Conservation (phyloP, 2,329 filamentous ascomycete species). For the Apiospora hydei region DNA sequence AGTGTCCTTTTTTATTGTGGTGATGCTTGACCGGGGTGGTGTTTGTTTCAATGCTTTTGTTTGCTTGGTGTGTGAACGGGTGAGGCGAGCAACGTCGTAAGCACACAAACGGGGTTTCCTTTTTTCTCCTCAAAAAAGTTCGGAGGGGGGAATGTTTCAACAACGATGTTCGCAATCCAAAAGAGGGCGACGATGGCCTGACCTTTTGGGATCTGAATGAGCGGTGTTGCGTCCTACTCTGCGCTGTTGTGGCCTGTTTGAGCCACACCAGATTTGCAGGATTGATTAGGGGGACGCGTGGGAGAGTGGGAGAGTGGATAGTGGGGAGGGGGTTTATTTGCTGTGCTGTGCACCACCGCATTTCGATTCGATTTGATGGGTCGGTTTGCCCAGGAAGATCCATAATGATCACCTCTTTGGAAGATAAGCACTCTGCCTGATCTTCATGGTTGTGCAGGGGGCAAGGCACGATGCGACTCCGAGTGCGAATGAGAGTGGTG, state of each 20-base stretch:
- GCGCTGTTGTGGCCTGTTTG: slow-evolving; percentile 13
- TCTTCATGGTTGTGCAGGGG: background rate
- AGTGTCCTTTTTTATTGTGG: background rate
- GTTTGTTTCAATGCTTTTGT: background rate
- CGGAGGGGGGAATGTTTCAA: background rate
- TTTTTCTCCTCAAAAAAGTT: background rate
- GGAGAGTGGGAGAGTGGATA: slow-evolving; percentile 11
- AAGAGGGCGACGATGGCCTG: background rate
- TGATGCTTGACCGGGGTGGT: background rate
- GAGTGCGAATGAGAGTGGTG: background rate
- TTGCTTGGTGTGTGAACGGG: background rate
- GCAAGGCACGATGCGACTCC: background rate
- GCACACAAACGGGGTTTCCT: background rate
- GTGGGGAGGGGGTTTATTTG: slow-evolving; percentile 2
- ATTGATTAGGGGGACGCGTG: slow-evolving; percentile 17
- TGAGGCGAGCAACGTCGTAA: background rate
- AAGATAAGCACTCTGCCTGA: slow-evolving; percentile 2
- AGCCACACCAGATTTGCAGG: slow-evolving; percentile 10
- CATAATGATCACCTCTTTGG: background rate
- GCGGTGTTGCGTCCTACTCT: slow-evolving; percentile 2
- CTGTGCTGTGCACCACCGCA: background rate
- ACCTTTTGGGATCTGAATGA: slow-evolving; percentile 2
- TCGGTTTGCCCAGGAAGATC: background rate
- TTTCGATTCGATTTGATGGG: slow-evolving; percentile 1
- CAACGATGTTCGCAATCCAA: background rate